Base-by-base conservation (phyloP, 306 rosid genomes). In the Urtica urens region DNA sequence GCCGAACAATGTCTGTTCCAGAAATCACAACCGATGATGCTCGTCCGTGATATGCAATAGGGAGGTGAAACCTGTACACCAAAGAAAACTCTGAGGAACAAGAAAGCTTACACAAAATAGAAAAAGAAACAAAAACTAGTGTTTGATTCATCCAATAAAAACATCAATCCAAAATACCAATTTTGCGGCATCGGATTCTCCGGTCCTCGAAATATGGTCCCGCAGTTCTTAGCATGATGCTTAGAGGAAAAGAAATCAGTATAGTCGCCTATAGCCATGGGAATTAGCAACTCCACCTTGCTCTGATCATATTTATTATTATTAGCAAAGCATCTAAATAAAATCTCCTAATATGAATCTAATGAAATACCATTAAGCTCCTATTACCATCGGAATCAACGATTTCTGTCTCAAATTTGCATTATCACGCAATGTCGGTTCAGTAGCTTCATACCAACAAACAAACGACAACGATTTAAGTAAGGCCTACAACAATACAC, bases 1-100 rank as follows among this genome's bases (percentile, higher is more conserved):
- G 99, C 50, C 95, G 80, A 71, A 67, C 52, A 22, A 84, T 74
- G 63, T 90, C 81, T 4, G 95, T 81, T 55, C 95, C 95, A 0
- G 95, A 84, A 53, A 90, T 59, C 54, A 90, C 92, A 79, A 90
- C 28, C n/a, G 99, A 84, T 22, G 99, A 90, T 53, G 97, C 78
- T 21, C 95, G 71, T 49, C 99, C 99, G 73, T 90, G 99, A 70
- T 90, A 90, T 19, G 85, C 99, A 73, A 90, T 62, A 22, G 99
- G 99, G 64, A 90, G 66, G 69, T 66, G 95, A 68, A 72, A 90
- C 97, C 97, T 90, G 30, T 5, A 38, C 10, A 42, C 21, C 46
- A 48, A 49, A 34, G 9, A 50, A 54, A 16, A 53, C 38, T 25
- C 30, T 9, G 23, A 13, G 39, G 14, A 27, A 49, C 40, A 10